Base-by-base conservation (phyloP, 441 rosid species). In the Rhodomyrtus psidioides region DNA sequence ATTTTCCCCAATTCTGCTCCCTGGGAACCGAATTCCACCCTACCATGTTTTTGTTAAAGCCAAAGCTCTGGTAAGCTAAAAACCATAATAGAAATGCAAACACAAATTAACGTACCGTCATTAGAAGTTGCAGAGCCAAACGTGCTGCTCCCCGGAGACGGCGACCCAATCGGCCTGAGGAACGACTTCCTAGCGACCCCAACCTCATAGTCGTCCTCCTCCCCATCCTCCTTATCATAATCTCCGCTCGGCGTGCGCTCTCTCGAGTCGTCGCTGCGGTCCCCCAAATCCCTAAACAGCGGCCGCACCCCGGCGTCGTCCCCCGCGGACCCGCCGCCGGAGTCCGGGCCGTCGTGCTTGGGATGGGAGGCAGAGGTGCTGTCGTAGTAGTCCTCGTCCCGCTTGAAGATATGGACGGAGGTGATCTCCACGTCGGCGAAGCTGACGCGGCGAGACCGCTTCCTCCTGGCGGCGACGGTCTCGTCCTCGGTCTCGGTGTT, bases 341-440 rank as follows among this genome's bases (percentile, higher is more conserved):
- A 46, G 88, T 42, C 74, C 34, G 83, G 85, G 49, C 79, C 53
- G 76, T 92, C 82, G 89, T 88, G 83, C 85, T 87, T 44, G 55
- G 89, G 42, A 88, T 85, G 65, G 85, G 55, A 88, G 82, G 76
- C 92, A 87, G 79, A 92, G 60, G 27, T 91, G 91, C 3, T 93
- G 93, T 74, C 96, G 94, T 53, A 96, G 88, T 84, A 91, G 83
- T 97, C 98, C 83, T 97, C 98, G 89, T 97, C 97, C 51, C 97
- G 95, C 51, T 94, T 92, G 90, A 95, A 97, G 81, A 97, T 91
- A 91, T 96, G 98, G 84, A 96, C 94, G 85, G 99, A 95, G 49
- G 99, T 96, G 74, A 97, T 95, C 87, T 97, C 98, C 14, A 94
- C 90, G 92, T 97, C 98, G n/a, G 97, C 99, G 83, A 97, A 97